These are phyloP conservation scores for Salix viminalis DNA, from an alignment of 345 rosid genomes.

Conservation along the genomic window DNA sequence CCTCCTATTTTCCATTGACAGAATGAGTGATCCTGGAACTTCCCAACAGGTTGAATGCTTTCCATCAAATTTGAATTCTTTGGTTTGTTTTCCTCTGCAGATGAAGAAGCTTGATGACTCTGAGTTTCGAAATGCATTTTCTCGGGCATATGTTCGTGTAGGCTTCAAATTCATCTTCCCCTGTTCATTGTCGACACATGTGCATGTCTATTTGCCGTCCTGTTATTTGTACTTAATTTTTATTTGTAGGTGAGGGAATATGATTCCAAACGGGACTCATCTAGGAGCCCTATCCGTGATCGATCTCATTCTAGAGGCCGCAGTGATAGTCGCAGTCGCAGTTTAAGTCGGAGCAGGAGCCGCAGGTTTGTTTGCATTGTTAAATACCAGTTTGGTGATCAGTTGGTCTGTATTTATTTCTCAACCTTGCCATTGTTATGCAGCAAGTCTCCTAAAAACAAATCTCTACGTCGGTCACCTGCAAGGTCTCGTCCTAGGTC, in stretches of 20 bases:
- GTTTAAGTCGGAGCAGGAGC: conserved; percentile 43
- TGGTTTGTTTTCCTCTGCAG: conserved; percentile 9
- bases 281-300: conserved; percentile 31
- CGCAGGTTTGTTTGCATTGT: conserved; percentile 35
- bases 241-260: conserved; percentile 28
- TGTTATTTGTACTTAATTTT: background rate
- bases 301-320: conserved; percentile 27
- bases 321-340: conserved; percentile 45
- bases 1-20: background rate
- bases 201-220: background rate
- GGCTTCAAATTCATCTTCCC: background rate
- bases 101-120: conserved; percentile 36
- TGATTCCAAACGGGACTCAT: conserved; percentile 31
- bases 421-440: conserved; percentile 15
- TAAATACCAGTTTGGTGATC: background rate
- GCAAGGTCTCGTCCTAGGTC: conserved; percentile 63
- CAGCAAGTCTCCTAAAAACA: conserved; percentile 76
- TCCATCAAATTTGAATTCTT: background rate
- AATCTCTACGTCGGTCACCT: conserved; percentile 57
- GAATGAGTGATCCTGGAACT: background rate
- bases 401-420: conserved; percentile 9
- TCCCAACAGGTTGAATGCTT: background rate
- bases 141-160: conserved; percentile 30
- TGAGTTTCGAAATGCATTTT: conserved; percentile 34
- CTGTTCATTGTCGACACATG: background rate